phyloP scores from a whole-genome alignment of 768 basidiomycete genomes.

The Podaxis rugospora region DNA sequence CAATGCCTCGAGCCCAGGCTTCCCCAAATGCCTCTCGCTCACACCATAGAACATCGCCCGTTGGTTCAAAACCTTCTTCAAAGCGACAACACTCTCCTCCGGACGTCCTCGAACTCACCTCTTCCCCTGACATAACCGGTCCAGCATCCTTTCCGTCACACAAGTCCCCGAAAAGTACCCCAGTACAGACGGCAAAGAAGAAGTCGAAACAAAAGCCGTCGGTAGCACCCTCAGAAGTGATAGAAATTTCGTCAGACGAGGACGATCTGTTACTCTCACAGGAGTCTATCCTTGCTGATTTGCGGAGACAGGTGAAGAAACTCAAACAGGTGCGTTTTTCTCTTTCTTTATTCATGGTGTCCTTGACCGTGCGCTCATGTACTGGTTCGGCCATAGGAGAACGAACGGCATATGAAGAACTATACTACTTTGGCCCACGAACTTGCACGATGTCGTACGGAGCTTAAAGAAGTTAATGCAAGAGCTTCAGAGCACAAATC shows the following conservation, averaged over 20 bases:
- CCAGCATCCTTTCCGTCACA: slow-evolving; percentile 11
- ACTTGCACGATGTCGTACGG: neutral
- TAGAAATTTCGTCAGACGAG: slow-evolving; percentile 59
- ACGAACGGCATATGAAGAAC: slow-evolving; percentile 18
- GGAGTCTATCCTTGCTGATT: slow-evolving; percentile 22
- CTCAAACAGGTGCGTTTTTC: slow-evolving; percentile 36
- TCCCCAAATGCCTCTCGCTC: neutral
- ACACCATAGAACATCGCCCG: slow-evolving; percentile 3
- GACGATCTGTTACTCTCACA: slow-evolving; percentile 23
- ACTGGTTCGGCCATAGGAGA: slow-evolving; percentile 23
- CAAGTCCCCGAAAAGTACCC: slow-evolving; percentile 11
- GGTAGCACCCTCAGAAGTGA: slow-evolving; percentile 30
- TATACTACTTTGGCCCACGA: slow-evolving; percentile 17
- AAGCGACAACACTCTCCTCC: slow-evolving; percentile 23
- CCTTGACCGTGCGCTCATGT: neutral
- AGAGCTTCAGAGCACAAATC: slow-evolving; percentile 14
- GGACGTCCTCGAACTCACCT: slow-evolving; percentile 15
- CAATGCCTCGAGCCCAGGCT: neutral
- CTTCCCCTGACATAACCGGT: slow-evolving; percentile 9
- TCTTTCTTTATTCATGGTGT: neutral
- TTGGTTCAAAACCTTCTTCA: slow-evolving; percentile 10
- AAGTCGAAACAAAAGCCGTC: slow-evolving; percentile 12
- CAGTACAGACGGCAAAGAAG: slow-evolving; percentile 16
- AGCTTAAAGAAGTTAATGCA: slow-evolving; percentile 4
- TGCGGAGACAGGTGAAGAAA: slow-evolving; percentile 37